Evolutionary conservation across 176 grass and related monocot genomes (phyloP).

Genomic region (Triticum timopheevii): DNA sequence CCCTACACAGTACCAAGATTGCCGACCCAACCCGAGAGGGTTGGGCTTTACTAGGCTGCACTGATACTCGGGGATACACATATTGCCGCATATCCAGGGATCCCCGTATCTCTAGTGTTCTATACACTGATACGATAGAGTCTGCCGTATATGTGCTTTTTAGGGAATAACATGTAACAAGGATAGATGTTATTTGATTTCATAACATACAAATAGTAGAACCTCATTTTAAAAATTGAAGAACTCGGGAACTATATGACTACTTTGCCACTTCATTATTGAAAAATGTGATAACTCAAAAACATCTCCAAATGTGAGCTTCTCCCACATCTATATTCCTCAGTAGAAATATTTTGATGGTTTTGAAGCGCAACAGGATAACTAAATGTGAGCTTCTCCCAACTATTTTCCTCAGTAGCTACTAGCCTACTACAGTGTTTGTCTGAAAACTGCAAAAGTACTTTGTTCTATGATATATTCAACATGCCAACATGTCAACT

Average conservation of each 20-base stretch:
- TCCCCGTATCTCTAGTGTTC: too few species aligned
- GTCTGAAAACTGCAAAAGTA: not conserved
- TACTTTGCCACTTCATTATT: constrained; percentile 7
- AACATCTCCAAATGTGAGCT: not conserved
- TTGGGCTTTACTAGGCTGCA: too few species aligned
- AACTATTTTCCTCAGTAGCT: constrained; percentile 14
- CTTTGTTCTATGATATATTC: not conserved
- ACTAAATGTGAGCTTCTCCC: too few species aligned
- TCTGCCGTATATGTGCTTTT: too few species aligned
- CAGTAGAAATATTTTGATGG: not conserved
- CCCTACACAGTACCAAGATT: too few species aligned
- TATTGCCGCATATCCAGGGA: too few species aligned
- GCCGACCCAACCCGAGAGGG: too few species aligned
- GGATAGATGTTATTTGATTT: not conserved
- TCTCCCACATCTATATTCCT: not conserved
- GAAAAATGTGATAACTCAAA: not conserved
- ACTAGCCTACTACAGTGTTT: constrained; percentile 10
- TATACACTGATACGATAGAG: too few species aligned
- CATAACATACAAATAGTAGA: not conserved
- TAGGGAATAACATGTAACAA: not conserved
- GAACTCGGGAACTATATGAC: not conserved
- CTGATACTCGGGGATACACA: too few species aligned
- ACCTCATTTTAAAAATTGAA: not conserved
- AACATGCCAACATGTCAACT: not conserved
- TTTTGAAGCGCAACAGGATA: too few species aligned